A percentile compares a stretch with the other conserved stretches of the same genome.
These are phyloP conservation scores for Leccinum variabile DNA, from an alignment of 1,284 basidiomycete species.

Conservation along the genomic window DNA sequence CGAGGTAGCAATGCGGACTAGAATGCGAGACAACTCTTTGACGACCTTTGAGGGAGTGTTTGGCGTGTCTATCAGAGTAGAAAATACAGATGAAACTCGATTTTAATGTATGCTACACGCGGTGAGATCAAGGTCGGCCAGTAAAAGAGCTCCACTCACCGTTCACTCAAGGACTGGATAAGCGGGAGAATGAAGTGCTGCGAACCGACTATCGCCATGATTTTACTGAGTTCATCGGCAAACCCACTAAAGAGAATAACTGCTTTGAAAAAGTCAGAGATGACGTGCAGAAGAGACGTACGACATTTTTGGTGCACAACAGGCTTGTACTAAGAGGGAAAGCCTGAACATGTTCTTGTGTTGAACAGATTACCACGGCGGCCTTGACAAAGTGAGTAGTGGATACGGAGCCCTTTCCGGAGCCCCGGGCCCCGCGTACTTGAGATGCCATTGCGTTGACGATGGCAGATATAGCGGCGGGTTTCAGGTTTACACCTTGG, in stretches of 20 bases:
- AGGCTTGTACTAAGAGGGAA: constrained; percentile 20
- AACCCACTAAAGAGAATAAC: constrained; percentile 42
- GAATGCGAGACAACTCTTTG: constrained; percentile 37
- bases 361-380: constrained; percentile 31
- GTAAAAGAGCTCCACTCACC: constrained; percentile 37
- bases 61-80: constrained; percentile 44
- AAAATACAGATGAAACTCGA: constrained; percentile 40
- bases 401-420: constrained; percentile 24
- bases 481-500: constrained; percentile 57
- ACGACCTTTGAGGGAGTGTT: constrained; percentile 40
- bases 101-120: constrained; percentile 46
- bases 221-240: constrained; percentile 45
- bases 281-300: constrained; percentile 18
- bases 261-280: background rate
- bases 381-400: constrained; percentile 28
- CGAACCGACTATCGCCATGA: constrained; percentile 49
- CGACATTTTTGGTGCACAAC: constrained; percentile 29
- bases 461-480: constrained; percentile 58
- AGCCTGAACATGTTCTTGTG: constrained; percentile 23
- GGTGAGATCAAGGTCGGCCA: constrained; percentile 4
- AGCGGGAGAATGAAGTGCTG: constrained; percentile 63
- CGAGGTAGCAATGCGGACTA: constrained; percentile 35
- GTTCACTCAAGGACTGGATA: constrained; percentile 42
- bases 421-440: constrained; percentile 34
- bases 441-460: constrained; percentile 54